phyloP scores from a whole-genome alignment of 2,329 filamentous ascomycete genomes.

The Rachicladosporium sp. region DNA sequence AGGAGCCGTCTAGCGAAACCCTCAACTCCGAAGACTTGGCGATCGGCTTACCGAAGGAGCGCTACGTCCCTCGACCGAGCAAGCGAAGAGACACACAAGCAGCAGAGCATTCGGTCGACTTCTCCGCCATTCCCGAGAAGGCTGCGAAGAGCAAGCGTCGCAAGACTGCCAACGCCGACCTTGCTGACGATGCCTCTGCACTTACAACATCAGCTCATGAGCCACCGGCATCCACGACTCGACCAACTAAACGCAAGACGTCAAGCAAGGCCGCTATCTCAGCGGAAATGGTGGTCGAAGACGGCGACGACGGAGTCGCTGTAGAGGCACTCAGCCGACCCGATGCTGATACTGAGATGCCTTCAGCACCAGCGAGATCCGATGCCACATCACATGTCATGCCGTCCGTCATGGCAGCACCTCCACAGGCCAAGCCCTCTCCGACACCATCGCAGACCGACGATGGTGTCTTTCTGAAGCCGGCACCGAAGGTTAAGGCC shows the following conservation, averaged over 20 bases:
- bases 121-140: conserved; percentile 28
- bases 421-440: not conserved
- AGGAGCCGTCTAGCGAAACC: conserved; percentile 10
- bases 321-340: not conserved
- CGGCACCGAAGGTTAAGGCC: conserved; percentile 6
- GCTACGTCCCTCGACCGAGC: conserved; percentile 28
- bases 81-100: conserved; percentile 18
- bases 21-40: conserved; percentile 20
- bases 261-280: not conserved
- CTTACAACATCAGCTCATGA: too few relatives aligned
- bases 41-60: conserved; percentile 27
- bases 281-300: not conserved
- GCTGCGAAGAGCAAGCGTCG: conserved; percentile 29
- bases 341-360: not conserved
- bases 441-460: not conserved
- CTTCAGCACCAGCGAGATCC: too few relatives aligned
- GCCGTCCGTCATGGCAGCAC: too few relatives aligned
- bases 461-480: conserved; percentile 8
- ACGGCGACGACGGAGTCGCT: not conserved
- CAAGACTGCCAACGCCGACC: conserved; percentile 12
- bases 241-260: too few relatives aligned
- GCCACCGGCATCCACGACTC: too few relatives aligned
- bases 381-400: too few relatives aligned
- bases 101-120: conserved; percentile 18
- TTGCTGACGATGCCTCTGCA: too few relatives aligned